phyloP scores from a whole-genome alignment of 208 protist genomes.

The Leptomonas pyrrhocoris region DNA sequence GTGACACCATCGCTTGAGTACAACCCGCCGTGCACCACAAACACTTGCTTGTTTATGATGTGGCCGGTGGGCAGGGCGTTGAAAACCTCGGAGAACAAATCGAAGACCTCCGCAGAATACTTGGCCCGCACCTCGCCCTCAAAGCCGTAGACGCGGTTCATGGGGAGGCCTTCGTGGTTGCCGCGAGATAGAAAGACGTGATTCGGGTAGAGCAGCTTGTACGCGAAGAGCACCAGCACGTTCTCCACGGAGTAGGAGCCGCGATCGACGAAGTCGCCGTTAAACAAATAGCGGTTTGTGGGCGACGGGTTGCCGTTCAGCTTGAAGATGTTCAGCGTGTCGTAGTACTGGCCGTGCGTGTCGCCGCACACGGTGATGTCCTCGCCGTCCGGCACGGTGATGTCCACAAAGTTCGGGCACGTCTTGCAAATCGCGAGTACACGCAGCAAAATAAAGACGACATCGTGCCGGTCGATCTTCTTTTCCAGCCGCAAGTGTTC shows the following conservation, averaged over 20 bases:
- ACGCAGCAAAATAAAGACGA: constrained; percentile 88
- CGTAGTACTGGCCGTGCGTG: constrained; percentile 99
- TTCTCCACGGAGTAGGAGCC: constrained; percentile 98
- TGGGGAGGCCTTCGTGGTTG: constrained; percentile 96
- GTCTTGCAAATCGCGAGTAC: constrained; percentile 77
- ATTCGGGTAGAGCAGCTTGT: constrained; percentile 96
- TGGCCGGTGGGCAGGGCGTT: constrained; percentile 93
- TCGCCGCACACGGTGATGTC: constrained; percentile 98
- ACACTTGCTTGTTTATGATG: constrained; percentile 93
- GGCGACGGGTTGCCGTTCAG: constrained; percentile 83
- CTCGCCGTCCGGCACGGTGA: constrained; percentile 84
- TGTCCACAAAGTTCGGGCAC: constrained; percentile 86
- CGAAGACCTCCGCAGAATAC: constrained; percentile 91
- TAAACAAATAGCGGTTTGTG: constrained; percentile 96
- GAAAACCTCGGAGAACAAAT: constrained; percentile 97
- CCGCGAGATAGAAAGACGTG: constrained; percentile 95
- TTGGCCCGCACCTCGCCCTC: constrained; percentile 97
- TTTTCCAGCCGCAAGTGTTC: constrained; percentile 82
- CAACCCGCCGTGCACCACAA: constrained; percentile 97
- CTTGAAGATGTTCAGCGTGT: constrained; percentile 97
- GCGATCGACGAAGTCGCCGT: constrained; percentile 97
- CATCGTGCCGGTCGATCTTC: constrained; percentile 82
- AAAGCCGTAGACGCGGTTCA: constrained; percentile 99
- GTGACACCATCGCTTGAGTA: constrained; percentile 96
- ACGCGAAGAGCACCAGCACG: constrained; percentile 95